Evolutionary conservation across 345 rosid genomes (phyloP).

Genomic region (Lagerstroemia speciosa): DNA sequence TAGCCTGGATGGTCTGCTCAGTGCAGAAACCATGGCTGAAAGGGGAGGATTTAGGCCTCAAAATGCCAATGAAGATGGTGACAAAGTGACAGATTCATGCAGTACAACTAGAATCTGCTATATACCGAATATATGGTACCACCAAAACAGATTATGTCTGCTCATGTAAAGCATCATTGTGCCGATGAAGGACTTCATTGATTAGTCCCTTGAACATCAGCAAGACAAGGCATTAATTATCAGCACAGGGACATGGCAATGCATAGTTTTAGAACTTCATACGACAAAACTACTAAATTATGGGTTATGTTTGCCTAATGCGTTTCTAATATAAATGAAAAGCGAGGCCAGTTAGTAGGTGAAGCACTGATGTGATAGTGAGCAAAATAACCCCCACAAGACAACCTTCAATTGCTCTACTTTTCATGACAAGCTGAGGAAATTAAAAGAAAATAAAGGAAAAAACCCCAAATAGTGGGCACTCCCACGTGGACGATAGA

Average conservation of each 20-base stretch:
- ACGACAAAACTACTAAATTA: background rate
- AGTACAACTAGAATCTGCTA: background rate
- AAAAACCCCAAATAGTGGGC: constrained; percentile 4
- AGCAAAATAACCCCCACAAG: background rate
- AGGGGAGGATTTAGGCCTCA: background rate
- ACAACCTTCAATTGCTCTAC: background rate
- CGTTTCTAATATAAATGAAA: constrained; percentile 15
- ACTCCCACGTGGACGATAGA: background rate
- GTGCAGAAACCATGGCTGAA: background rate
- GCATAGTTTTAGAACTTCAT: background rate
- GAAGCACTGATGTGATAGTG: no score
- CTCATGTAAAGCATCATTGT: no score
- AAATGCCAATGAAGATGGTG: background rate
- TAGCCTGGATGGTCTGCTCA: background rate
- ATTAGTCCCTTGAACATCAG: background rate
- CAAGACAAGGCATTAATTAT: constrained; percentile 6
- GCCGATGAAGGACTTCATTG: background rate
- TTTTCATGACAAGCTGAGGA: background rate
- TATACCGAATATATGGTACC: no score
- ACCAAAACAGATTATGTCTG: no score
- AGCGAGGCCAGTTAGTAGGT: constrained; percentile 3
- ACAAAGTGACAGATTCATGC: background rate
- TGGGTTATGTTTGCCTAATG: background rate
- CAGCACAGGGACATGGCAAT: background rate
- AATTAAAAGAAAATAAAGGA: background rate